Conservation (phyloP, 2,329 filamentous ascomycete species). For the Claviceps digitariae region DNA sequence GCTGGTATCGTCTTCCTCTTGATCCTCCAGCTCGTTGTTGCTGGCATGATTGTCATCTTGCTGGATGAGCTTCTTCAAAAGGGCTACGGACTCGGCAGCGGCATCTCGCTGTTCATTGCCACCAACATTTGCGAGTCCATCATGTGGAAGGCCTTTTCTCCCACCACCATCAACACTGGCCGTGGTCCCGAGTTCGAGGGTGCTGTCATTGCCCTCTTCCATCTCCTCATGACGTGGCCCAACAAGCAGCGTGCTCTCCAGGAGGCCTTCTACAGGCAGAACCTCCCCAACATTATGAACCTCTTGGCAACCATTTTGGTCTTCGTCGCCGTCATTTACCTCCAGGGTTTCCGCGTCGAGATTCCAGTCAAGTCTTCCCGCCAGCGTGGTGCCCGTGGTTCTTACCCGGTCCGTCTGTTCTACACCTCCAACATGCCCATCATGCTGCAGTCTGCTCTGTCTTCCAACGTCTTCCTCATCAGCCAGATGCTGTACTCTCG, state of each 20-base stretch:
- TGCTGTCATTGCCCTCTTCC: slow-evolving; percentile 93
- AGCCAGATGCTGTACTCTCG: slow-evolving; percentile 99
- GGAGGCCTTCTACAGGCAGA: slow-evolving; percentile 99
- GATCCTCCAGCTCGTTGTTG: slow-evolving; percentile 93
- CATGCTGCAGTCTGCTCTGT: slow-evolving; percentile 97
- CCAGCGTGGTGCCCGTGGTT: slow-evolving; percentile 96
- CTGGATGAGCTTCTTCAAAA: slow-evolving; percentile 98
- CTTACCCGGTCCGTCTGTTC: slow-evolving; percentile 97
- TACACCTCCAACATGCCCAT: slow-evolving; percentile 99
- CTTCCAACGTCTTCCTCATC: slow-evolving; percentile 98
- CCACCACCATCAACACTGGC: slow-evolving; percentile 97
- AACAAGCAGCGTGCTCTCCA: slow-evolving; percentile 98
- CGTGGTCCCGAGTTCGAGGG: slow-evolving; percentile 98
- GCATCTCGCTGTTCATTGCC: slow-evolving; percentile 98
- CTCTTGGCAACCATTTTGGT: slow-evolving; percentile 82
- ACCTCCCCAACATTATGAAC: slow-evolving; percentile 99
- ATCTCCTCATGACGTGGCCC: slow-evolving; percentile 94
- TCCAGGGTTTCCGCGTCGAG: slow-evolving; percentile 98
- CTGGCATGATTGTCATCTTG: slow-evolving; percentile 96
- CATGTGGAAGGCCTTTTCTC: slow-evolving; percentile 99
- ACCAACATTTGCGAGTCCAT: slow-evolving; percentile 99
- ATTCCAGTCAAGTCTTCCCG: slow-evolving; percentile 99
- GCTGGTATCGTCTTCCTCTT: slow-evolving; percentile 97
- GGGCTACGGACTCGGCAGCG: slow-evolving; percentile 94
- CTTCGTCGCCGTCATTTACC: slow-evolving; percentile 97